Conservation (phyloP, 495 filamentous ascomycete species). For the Cercophora samala region DNA sequence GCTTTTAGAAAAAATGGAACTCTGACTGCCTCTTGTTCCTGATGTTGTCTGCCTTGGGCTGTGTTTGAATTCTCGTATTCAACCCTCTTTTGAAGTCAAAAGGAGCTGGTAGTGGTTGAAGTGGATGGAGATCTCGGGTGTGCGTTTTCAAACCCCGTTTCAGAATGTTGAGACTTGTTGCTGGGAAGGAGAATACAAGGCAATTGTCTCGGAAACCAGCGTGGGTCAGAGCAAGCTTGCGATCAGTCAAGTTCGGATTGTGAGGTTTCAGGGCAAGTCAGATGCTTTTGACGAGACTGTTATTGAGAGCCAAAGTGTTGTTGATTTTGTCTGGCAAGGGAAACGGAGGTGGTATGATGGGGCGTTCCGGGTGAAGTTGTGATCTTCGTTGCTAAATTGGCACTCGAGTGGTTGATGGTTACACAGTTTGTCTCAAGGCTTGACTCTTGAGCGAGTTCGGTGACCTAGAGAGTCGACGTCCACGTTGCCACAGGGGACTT, state of each 20-base stretch:
- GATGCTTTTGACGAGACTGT: background rate
- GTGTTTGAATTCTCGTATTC: background rate
- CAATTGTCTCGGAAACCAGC: constrained; percentile 1
- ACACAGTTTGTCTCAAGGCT: constrained; percentile 5
- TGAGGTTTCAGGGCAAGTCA: background rate
- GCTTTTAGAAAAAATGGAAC: background rate
- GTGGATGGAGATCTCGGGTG: background rate
- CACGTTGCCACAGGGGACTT: background rate
- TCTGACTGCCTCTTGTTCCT: background rate
- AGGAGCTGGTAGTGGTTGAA: background rate
- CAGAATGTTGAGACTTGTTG: constrained; percentile 3
- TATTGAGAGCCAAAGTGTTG: background rate
- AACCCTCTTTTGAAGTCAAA: background rate
- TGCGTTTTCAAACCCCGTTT: background rate
- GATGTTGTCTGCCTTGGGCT: background rate
- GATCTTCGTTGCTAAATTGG: constrained; percentile 4
- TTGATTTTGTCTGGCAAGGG: background rate
- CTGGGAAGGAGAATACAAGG: background rate
- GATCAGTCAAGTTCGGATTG: background rate
- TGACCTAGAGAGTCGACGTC: background rate
- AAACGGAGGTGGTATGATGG: background rate
- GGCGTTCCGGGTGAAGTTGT: background rate
- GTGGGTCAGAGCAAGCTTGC: background rate
- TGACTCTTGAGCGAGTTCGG: background rate
- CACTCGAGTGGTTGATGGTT: background rate